Conservation (phyloP, 2,329 filamentous ascomycete genomes). For the Pseudopyrenochaeta lycopersici region DNA sequence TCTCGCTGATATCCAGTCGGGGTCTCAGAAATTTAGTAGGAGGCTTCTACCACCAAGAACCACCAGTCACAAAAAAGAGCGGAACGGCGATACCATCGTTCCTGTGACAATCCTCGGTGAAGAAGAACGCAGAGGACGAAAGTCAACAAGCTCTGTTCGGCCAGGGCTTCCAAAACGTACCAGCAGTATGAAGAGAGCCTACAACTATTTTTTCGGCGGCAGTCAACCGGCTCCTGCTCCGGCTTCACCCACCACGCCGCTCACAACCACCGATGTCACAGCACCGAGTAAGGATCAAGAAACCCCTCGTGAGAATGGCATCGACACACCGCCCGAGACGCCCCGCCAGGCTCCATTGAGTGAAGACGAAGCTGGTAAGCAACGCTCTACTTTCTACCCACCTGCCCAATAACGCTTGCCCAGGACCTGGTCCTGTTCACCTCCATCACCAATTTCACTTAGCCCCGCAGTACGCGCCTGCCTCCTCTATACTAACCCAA, state of each 20-base stretch:
- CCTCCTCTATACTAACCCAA: constrained; percentile 30
- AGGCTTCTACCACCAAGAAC: constrained; percentile 34
- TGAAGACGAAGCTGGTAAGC: constrained; percentile 28
- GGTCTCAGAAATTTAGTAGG: constrained; percentile 47
- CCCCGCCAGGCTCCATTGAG: constrained; percentile 31
- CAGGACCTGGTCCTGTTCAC: constrained; percentile 26
- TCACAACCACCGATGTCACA: constrained; percentile 33
- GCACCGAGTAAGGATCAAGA: constrained; percentile 30
- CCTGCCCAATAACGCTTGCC: constrained; percentile 34
- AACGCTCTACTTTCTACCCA: constrained; percentile 16
- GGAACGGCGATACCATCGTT: constrained; percentile 35
- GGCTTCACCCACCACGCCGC: constrained; percentile 37
- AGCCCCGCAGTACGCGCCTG: constrained; percentile 22
- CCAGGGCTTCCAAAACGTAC: constrained; percentile 48
- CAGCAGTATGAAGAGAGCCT: constrained; percentile 51
- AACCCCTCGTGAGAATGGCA: constrained; percentile 30
- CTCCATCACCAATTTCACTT: constrained; percentile 29
- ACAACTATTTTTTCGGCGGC: constrained; percentile 52
- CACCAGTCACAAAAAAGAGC: constrained; percentile 31
- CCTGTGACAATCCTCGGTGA: constrained; percentile 40
- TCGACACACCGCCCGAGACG: constrained; percentile 47
- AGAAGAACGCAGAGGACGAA: constrained; percentile 44
- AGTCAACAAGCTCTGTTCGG: constrained; percentile 39
- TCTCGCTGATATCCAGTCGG: constrained; percentile 49
- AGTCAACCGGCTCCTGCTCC: constrained; percentile 28